Conservation (phyloP, 2,329 filamentous ascomycete genomes). For the Colletotrichum chrysophilum region DNA sequence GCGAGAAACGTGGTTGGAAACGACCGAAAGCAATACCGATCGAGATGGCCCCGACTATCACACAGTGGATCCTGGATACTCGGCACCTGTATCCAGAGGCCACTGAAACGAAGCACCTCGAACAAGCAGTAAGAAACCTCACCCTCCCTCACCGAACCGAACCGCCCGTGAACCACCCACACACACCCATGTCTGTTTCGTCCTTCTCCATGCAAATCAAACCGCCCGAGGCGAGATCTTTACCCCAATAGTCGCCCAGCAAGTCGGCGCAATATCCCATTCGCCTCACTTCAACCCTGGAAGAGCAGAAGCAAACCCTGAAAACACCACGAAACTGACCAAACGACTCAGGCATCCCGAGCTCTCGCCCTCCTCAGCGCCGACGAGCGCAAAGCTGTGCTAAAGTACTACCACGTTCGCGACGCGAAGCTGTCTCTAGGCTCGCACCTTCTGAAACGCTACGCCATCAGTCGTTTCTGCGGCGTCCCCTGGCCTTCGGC, state of each 20-base stretch:
- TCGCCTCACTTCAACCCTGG: background rate
- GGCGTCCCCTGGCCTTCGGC: slow-evolving; percentile 66
- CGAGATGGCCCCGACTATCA: slow-evolving; percentile 39
- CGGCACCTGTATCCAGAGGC: slow-evolving; percentile 61
- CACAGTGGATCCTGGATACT: slow-evolving; percentile 70
- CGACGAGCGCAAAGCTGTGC: slow-evolving; percentile 61
- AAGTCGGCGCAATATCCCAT: background rate
- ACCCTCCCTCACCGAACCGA: background rate
- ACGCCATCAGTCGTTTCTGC: slow-evolving; percentile 65
- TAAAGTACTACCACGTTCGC: slow-evolving; percentile 68
- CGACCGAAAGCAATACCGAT: background rate
- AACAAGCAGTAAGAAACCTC: slow-evolving; percentile 45
- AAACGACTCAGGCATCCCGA: slow-evolving; percentile 50
- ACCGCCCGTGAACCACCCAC: background rate
- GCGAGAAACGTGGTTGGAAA: background rate
- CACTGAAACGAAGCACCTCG: slow-evolving; percentile 51
- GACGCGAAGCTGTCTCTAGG: slow-evolving; percentile 79
- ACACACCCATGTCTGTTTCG: background rate
- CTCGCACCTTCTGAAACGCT: slow-evolving; percentile 76
- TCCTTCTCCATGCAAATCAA: background rate
- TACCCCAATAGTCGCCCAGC: background rate
- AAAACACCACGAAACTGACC: background rate
- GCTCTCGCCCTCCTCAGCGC: slow-evolving; percentile 57
- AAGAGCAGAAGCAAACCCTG: background rate
- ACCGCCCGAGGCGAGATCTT: background rate